Evolutionary conservation across 2,329 filamentous ascomycete genomes (phyloP).

Genomic region (Orbilia quercus): DNA sequence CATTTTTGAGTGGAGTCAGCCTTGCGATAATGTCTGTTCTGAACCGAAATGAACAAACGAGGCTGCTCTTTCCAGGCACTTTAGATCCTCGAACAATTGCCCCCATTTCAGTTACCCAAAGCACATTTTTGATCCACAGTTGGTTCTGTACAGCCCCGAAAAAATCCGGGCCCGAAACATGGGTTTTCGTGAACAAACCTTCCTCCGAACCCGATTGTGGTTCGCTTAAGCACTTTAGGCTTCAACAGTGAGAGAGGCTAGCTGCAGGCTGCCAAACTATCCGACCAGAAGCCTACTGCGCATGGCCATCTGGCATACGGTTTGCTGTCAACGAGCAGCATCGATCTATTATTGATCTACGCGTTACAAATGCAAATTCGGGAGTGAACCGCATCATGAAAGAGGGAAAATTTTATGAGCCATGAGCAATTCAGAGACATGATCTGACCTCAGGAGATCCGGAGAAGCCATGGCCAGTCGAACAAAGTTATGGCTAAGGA

Average conservation of each 20-base stretch:
- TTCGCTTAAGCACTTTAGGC: constrained; percentile 49
- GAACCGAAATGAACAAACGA: constrained; percentile 23
- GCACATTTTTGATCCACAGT: not conserved
- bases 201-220: constrained; percentile 25
- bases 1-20: constrained; percentile 23
- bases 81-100: constrained; percentile 22
- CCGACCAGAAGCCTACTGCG: constrained; percentile 4
- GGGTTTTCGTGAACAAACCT: constrained; percentile 27
- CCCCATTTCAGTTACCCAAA: constrained; percentile 6
- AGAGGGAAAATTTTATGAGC: not conserved
- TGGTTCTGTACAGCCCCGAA: constrained; percentile 30
- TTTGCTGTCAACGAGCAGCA: not conserved
- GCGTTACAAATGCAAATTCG: not conserved
- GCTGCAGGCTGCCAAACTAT: constrained; percentile 31
- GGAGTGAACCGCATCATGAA: constrained; percentile 2
- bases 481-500: no score
- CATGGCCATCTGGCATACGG: not conserved
- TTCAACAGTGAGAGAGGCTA: constrained; percentile 40
- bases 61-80: not conserved
- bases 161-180: constrained; percentile 10
- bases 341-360: constrained; percentile 1
- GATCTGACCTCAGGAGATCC: not conserved
- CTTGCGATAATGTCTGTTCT: constrained; percentile 14
- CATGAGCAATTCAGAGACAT: constrained; percentile 21
- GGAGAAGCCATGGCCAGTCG: no score